Conservation (phyloP, 2,329 filamentous ascomycete genomes). For the Bipolaris oryzae region DNA sequence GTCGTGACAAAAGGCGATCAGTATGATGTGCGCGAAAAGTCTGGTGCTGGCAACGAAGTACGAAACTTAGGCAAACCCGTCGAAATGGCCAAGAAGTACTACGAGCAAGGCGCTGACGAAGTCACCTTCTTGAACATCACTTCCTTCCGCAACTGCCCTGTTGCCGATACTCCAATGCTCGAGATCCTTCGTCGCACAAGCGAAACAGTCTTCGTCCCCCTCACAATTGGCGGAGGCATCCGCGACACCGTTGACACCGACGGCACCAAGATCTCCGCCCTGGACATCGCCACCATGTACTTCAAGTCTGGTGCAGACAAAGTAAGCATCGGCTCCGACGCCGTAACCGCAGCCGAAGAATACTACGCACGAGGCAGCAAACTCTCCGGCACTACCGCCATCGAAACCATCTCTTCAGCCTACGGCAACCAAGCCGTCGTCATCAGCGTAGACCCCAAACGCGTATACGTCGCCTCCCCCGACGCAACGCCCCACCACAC, state of each 20-base stretch:
- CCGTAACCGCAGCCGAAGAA: conserved; percentile 88
- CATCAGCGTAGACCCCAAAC: conserved; percentile 90
- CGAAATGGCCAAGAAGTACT: conserved; percentile 91
- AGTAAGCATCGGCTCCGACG: conserved; percentile 94
- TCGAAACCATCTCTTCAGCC: conserved; percentile 90
- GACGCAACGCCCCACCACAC: conserved; percentile 75
- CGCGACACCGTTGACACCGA: conserved; percentile 90
- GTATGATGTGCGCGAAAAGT: conserved; percentile 96
- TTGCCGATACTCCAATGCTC: conserved; percentile 93
- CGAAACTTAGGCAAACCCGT: conserved; percentile 97
- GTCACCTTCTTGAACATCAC: conserved; percentile 99
- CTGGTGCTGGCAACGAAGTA: conserved; percentile 64
- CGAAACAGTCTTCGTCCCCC: conserved; percentile 90
- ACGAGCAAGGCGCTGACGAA: conserved; percentile 95
- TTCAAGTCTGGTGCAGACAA: conserved; percentile 98
- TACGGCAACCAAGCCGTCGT: conserved; percentile 98
- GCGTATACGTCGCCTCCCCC: conserved; percentile 78
- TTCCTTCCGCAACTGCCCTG: conserved; percentile 91
- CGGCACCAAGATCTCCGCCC: conserved; percentile 81
- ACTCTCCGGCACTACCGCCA: conserved; percentile 82
- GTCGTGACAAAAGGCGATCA: conserved; percentile 99
- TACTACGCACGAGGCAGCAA: conserved; percentile 75
- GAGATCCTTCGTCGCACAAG: conserved; percentile 87
- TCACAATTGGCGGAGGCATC: conserved; percentile 95
- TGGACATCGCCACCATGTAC: conserved; percentile 95